phyloP scores from a whole-genome alignment of 768 basidiomycete species.

The Boletus edulis region DNA sequence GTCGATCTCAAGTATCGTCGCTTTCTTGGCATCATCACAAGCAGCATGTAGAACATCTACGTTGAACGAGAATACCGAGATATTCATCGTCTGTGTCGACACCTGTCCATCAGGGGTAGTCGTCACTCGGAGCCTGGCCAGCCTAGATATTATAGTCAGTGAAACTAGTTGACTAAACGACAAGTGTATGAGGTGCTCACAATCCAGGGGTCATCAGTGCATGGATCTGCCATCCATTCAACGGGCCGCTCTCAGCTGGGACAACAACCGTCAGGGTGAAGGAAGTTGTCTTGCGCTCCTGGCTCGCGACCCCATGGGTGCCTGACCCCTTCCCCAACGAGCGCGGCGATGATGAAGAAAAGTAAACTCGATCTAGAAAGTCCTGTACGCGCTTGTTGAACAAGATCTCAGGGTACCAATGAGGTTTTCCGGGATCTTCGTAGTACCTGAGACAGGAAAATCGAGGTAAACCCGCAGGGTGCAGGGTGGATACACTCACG shows the following conservation, averaged over 20 bases:
- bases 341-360: background rate
- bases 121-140: conserved; percentile 22
- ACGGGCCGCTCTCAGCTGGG: conserved; percentile 65
- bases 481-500: conserved; percentile 36
- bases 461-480: background rate
- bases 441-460: conserved; percentile 41
- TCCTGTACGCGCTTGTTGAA: conserved; percentile 49
- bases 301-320: background rate
- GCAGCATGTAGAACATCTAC: background rate
- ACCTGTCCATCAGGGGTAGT: background rate
- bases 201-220: conserved; percentile 63
- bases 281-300: background rate
- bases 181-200: conserved; percentile 36
- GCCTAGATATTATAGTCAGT: conserved; percentile 3
- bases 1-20: conserved; percentile 12
- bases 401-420: conserved; percentile 71
- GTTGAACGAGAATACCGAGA: conserved; percentile 24
- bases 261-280: conserved; percentile 76
- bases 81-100: conserved; percentile 24
- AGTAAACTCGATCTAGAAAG: conserved; percentile 48
- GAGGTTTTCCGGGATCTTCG: conserved; percentile 60
- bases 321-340: background rate
- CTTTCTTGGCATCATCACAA: background rate
- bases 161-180: background rate
- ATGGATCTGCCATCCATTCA: conserved; percentile 69